phyloP scores from a whole-genome alignment of 495 filamentous ascomycete species.

The Beverwykella pulmonaria region DNA sequence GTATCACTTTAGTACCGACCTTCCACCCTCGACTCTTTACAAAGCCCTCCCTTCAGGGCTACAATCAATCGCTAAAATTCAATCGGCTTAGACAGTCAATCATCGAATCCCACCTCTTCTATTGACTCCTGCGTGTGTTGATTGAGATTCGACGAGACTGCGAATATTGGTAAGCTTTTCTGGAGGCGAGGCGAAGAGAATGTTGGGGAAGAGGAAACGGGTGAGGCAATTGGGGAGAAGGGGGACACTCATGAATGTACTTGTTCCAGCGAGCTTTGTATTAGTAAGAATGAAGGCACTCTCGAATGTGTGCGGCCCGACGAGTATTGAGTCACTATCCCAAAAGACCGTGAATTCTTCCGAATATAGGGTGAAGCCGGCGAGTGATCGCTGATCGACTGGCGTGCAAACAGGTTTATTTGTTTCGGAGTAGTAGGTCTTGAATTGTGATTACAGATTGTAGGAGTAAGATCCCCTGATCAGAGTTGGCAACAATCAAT shows the following conservation, averaged over 20 bases:
- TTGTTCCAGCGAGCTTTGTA: no score
- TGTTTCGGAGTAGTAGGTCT: background rate
- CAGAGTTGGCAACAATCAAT: no score
- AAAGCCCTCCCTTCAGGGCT: background rate
- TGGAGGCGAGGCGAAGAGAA: background rate
- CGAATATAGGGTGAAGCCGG: background rate
- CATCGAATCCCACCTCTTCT: slow-evolving; percentile 28
- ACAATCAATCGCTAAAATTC: slow-evolving; percentile 17
- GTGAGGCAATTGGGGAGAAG: background rate
- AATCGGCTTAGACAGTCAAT: slow-evolving; percentile 26
- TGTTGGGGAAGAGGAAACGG: background rate
- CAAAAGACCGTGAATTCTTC: no score
- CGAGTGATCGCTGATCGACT: background rate
- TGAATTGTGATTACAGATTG: background rate
- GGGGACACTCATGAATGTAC: background rate
- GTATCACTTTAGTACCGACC: background rate
- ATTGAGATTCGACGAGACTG: slow-evolving; percentile 24
- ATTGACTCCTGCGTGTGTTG: slow-evolving; percentile 1
- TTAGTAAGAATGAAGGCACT: no score
- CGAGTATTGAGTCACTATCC: no score
- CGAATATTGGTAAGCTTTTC: slow-evolving; percentile 26
- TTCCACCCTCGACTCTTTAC: slow-evolving; percentile 4
- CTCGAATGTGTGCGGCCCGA: no score
- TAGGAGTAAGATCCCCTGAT: no score
- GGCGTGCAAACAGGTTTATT: background rate